Evolutionary conservation across 352 stramenopile genomes (phyloP).

Genomic region (Phytophthora tubulina): DNA sequence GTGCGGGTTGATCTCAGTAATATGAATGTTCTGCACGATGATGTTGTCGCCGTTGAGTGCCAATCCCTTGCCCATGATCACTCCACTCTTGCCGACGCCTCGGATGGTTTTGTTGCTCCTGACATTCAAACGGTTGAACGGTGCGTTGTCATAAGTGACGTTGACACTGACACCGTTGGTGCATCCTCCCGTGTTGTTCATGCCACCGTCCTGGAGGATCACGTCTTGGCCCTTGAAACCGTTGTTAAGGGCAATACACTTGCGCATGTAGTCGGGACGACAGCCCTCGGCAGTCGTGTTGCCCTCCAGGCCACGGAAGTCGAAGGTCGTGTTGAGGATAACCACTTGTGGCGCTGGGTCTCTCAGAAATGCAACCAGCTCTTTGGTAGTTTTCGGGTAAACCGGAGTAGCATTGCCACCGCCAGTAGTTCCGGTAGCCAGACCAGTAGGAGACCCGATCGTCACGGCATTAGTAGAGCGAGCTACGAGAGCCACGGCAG

Average conservation of each 20-base stretch:
- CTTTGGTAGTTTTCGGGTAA: slow-evolving; percentile 15
- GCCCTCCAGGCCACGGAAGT: slow-evolving; percentile 27
- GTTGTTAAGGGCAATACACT: slow-evolving; percentile 35
- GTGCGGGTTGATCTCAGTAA: slow-evolving; percentile 48
- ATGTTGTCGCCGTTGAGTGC: slow-evolving; percentile 44
- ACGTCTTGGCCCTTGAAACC: slow-evolving; percentile 40
- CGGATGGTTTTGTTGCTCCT: slow-evolving; percentile 49
- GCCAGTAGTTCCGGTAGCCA: slow-evolving; percentile 18
- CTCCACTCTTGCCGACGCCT: slow-evolving; percentile 42
- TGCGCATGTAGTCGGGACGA: slow-evolving; percentile 23
- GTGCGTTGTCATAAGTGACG: slow-evolving; percentile 53
- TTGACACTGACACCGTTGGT: slow-evolving; percentile 40
- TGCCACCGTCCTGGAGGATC: slow-evolving; percentile 44
- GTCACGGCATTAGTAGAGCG: slow-evolving; percentile 3
- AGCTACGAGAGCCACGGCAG: slow-evolving; percentile 7
- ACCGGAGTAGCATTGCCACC: slow-evolving; percentile 2
- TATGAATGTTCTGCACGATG: slow-evolving; percentile 57
- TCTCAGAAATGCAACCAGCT: slow-evolving; percentile 8
- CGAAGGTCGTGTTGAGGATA: slow-evolving; percentile 32
- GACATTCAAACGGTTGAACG: slow-evolving; percentile 30
- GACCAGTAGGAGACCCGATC: slow-evolving; percentile 10
- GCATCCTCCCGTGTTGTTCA: slow-evolving; percentile 54
- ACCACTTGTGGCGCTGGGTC: slow-evolving; percentile 19
- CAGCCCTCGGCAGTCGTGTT: slow-evolving; percentile 32
- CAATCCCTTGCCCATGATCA: slow-evolving; percentile 52